Base-by-base conservation (phyloP, 1,284 basidiomycete genomes). In the Ganoderma multipileum region DNA sequence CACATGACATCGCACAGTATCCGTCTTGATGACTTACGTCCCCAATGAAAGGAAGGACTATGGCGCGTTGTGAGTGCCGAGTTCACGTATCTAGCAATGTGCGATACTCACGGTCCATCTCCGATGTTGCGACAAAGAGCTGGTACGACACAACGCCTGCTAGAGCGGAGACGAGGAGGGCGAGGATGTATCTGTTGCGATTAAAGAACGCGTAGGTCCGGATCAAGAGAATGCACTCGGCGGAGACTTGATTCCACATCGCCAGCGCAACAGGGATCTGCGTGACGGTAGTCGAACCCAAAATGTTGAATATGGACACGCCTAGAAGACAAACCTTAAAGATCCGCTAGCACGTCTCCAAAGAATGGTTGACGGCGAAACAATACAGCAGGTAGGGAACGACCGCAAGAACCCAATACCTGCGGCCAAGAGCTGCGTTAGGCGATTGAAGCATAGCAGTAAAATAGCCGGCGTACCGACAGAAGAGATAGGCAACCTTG, bases 191-290 rank as follows among this genome's bases (percentile, higher is more conserved):
- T 62, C 83, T 79, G 75, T 92, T 93, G 69, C 91, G 86, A 75
- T 92, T 92, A 83, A 93, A 94, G 81, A 94, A 94, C 6, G 92
- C 92, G 75, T 93, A 94, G 59, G 92, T 94, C 67, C 92, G 87
- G 70, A 94, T 93, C 71, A 94, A 84, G 59, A 94, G 86, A 64
- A 94, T 90, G 70, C 87, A 89, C 82, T 94, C 91, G 57, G 92
- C 91, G 57, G 90, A 89, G 65, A 92, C 90, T 85, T 94, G 92
- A 75, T 94, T 94, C 91, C 92, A 94, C 87, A 93, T 90, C 36
- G 91, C 91, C 61, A 93, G 83, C 12, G 88, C 88, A 60, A 93
- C 91, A 4, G 91, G 91, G 63, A 92, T 87, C 91, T 93, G 71
- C 55, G 64, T 67, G 50, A 64, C 50, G 61, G 26, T 8, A 18